Percentiles rank a stretch among this genome's conserved stretches.
These are phyloP conservation scores for Blastomyces silverae DNA, from an alignment of 2,329 filamentous ascomycete genomes.

Conservation along the genomic window DNA sequence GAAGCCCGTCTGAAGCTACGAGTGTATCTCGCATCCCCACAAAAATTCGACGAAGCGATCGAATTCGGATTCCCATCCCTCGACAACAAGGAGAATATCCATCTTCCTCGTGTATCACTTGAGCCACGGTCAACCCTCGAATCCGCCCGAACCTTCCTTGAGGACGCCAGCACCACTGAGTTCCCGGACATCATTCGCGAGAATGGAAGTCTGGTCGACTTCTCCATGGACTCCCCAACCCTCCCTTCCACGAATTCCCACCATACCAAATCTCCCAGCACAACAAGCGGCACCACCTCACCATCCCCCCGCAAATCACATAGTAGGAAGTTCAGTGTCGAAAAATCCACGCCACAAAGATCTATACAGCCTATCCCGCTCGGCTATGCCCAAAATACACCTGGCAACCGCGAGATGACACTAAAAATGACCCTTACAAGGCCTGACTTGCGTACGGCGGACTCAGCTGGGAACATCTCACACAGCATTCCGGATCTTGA, in stretches of 20 bases:
- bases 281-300: constrained; percentile 11
- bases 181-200: constrained; percentile 1
- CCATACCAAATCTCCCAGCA: constrained; percentile 24
- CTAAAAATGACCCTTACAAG: constrained; percentile 90
- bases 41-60: constrained; percentile 92
- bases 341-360: constrained; percentile 16
- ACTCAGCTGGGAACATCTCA: constrained; percentile 54
- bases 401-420: constrained; percentile 78
- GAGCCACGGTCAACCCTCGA: constrained; percentile 37
- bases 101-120: constrained; percentile 19
- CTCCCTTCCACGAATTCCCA: constrained; percentile 16
- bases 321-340: constrained; percentile 8
- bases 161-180: constrained; percentile 43
- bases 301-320: constrained; percentile 18
- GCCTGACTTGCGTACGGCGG: constrained; percentile 62
- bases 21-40: constrained; percentile 77
- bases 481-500: constrained; percentile 60
- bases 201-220: not conserved
- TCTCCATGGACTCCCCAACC: not conserved
- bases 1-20: constrained; percentile 80
- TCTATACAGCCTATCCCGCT: constrained; percentile 26
- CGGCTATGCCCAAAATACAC: constrained; percentile 46
- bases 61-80: constrained; percentile 77
- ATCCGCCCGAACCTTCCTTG: constrained; percentile 47
- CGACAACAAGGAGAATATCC: constrained; percentile 31